Conservation (phyloP, 225 moss, liverwort and hornwort genomes). For the Takakia lepidozioides region DNA sequence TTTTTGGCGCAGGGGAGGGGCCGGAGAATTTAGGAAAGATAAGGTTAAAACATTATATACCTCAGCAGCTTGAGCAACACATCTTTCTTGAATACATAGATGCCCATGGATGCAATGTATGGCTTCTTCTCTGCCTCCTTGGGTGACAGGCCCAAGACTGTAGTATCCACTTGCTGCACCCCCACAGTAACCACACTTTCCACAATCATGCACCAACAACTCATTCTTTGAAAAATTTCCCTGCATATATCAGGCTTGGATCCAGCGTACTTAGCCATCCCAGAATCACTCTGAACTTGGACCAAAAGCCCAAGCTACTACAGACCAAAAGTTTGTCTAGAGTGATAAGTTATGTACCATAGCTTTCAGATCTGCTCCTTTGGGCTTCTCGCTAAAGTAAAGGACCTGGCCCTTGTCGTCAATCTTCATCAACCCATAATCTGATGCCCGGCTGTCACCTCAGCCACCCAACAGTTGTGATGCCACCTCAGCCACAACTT, state of each 20-base stretch:
- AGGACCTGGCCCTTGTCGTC: constrained; percentile 70
- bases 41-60: constrained; percentile 22
- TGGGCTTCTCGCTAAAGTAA: constrained; percentile 89
- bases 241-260: too few relatives aligned
- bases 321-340: neutral
- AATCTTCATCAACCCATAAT: constrained; percentile 93
- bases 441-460: constrained; percentile 82
- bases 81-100: constrained; percentile 96
- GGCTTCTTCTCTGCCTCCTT: constrained; percentile 72
- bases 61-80: constrained; percentile 81
- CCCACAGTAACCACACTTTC: neutral
- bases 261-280: too few relatives aligned
- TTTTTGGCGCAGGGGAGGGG: too few relatives aligned
- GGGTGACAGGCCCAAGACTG: constrained; percentile 60
- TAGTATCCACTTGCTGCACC: constrained; percentile 86
- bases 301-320: too few relatives aligned
- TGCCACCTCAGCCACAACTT: too few relatives aligned
- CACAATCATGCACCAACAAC: neutral
- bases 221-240: neutral
- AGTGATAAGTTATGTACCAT: constrained; percentile 48
- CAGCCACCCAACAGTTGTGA: too few relatives aligned
- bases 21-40: neutral
- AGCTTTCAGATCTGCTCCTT: constrained; percentile 44
- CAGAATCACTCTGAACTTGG: too few relatives aligned
- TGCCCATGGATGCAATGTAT: constrained; percentile 98